These are phyloP conservation scores for Plasmopara muralis DNA, from an alignment of 352 stramenopile genomes.

Conservation along the genomic window DNA sequence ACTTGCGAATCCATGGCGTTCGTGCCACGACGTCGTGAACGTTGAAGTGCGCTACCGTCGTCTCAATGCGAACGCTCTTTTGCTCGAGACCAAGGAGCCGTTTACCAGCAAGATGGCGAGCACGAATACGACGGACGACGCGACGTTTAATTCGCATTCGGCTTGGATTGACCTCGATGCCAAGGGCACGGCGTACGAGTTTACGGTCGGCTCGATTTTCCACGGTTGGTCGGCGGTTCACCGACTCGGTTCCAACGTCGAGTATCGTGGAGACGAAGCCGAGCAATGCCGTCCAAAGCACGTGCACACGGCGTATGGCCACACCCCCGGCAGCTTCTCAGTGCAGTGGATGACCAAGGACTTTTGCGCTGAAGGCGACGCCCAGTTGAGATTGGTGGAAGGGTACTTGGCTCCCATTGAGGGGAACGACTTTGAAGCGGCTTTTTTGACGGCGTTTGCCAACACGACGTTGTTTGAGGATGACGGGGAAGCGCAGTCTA, in stretches of 20 bases:
- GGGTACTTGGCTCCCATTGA: constrained; percentile 42
- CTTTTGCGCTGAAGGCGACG: constrained; percentile 32
- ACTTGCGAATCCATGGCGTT: constrained; percentile 48
- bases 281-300: constrained; percentile 66
- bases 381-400: constrained; percentile 53
- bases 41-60: constrained; percentile 48
- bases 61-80: constrained; percentile 25
- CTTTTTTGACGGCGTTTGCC: constrained; percentile 32
- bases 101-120: constrained; percentile 36
- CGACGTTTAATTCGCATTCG: constrained; percentile 56
- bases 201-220: constrained; percentile 67
- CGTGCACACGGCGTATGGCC: constrained; percentile 70
- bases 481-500: constrained; percentile 38
- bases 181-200: constrained; percentile 39
- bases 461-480: constrained; percentile 62
- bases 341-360: constrained; percentile 77
- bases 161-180: constrained; percentile 39
- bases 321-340: constrained; percentile 42
- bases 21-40: constrained; percentile 47
- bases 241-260: constrained; percentile 42
- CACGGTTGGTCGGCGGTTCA: constrained; percentile 71
- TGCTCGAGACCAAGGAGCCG: constrained; percentile 14
- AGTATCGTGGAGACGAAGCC: constrained; percentile 31
- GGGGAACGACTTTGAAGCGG: constrained; percentile 18
- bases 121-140: constrained; percentile 36